Evolutionary conservation across 257 asterid genomes (phyloP), one percentile per base, ranked within the genome.

Genomic region (Thymus mandschuricus): DNA sequence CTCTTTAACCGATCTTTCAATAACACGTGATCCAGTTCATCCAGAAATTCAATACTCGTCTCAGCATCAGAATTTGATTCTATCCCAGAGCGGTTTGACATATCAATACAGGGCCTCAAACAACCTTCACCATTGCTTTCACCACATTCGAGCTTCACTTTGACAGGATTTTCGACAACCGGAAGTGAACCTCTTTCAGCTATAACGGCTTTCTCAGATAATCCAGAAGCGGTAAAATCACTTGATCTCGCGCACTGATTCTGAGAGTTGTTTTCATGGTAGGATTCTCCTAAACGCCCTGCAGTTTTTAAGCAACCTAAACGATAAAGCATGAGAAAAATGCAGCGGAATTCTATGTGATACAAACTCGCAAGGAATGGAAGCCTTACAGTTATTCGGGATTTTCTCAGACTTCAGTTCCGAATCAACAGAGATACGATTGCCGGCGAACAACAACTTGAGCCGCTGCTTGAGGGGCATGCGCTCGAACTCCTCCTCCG

Each of bases 381-480:
- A 8, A 8, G 52, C 21, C 59, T 21, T 40, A 56, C 64, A 52
- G 56, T 60, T 8, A 27, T 38, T 67, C 13, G 12, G 29, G 38
- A 11, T 44, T 49, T 44, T 13, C 45, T 69, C 66, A 63, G 78
- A 34, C 59, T 73, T 40, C 33, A 76, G 54, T n/a, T 62, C 78
- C 15, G 73, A 38, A 65, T 21, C 72, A 43, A 35, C 34, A 58
- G 81, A n/a, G 51, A 57, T 15, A 38, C 66, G 71, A 31, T 71
- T 75, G 46, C 68, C 69, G 8, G 89, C 88, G 63, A 84, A 72
- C n/a, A 88, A 75, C 79, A 82, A 41, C 60, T 88, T 88, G 79
- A 88, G 60, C 35, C 96, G 90, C 83, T 87, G 90, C 51, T 87
- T 87, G 68, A 91, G 81, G 10, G 97, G 97, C 77, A 91, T 56